These are phyloP conservation scores for Kwoniella bestiolae DNA, from an alignment of 768 basidiomycete species.

Conservation along the genomic window DNA sequence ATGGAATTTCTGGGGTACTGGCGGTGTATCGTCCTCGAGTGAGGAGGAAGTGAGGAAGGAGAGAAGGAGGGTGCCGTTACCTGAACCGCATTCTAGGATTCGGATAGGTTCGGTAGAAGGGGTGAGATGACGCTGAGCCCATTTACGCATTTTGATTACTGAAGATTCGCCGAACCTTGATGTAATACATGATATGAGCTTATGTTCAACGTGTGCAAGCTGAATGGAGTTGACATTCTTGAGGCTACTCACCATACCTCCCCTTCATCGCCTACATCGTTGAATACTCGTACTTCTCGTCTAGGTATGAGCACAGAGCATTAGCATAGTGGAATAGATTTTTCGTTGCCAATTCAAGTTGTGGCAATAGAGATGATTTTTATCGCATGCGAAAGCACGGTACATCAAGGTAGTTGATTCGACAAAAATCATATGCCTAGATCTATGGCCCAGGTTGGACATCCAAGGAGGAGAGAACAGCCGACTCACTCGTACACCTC, in stretches of 20 bases:
- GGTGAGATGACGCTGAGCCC: conserved; percentile 57
- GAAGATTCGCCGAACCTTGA: conserved; percentile 59
- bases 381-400: too few relatives aligned
- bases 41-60: conserved; percentile 43
- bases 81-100: conserved; percentile 59
- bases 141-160: conserved; percentile 59
- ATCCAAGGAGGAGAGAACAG: background rate
- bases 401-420: too few relatives aligned
- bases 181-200: background rate
- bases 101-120: conserved; percentile 26
- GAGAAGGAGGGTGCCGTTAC: conserved; percentile 59
- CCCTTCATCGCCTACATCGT: conserved; percentile 60
- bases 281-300: conserved; percentile 57
- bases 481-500: conserved; percentile 50
- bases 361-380: too few relatives aligned
- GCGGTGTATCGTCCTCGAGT: background rate
- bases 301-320: too few relatives aligned
- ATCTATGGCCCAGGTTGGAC: too few relatives aligned
- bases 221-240: too few relatives aligned
- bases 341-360: too few relatives aligned
- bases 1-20: conserved; percentile 37
- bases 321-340: too few relatives aligned
- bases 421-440: too few relatives aligned
- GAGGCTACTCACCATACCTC: conserved; percentile 61
- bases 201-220: too few relatives aligned